phyloP scores from a whole-genome alignment of 2,329 filamentous ascomycete genomes.

The Talaromyces sp. region DNA sequence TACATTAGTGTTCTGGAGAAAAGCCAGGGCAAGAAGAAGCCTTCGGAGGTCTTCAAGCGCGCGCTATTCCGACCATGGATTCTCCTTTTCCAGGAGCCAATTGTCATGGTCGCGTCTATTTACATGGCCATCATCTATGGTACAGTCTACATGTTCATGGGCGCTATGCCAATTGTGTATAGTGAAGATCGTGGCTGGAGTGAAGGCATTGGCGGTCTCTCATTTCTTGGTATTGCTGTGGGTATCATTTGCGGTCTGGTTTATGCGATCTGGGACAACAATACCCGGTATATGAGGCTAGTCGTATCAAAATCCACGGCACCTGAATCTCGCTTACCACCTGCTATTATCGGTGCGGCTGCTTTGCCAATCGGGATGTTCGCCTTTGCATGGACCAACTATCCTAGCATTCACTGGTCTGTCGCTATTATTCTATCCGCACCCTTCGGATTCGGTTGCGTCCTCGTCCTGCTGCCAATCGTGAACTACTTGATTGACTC shows the following conservation, averaged over 20 bases:
- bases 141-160: conserved; percentile 48
- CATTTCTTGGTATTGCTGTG: conserved; percentile 43
- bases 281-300: conserved; percentile 30
- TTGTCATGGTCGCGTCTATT: conserved; percentile 43
- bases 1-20: conserved; percentile 36
- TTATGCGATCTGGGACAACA: conserved; percentile 35
- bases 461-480: conserved; percentile 32
- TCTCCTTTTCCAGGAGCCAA: conserved; percentile 46
- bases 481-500: conserved; percentile 39
- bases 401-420: conserved; percentile 36
- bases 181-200: conserved; percentile 42
- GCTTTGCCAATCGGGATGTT: conserved; percentile 52
- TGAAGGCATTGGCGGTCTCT: conserved; percentile 42
- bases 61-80: conserved; percentile 45
- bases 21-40: conserved; percentile 38
- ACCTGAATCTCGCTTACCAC: conserved; percentile 52
- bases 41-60: conserved; percentile 37
- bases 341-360: conserved; percentile 44
- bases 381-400: conserved; percentile 56
- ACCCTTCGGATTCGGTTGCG: conserved; percentile 35
- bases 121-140: conserved; percentile 49
- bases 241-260: conserved; percentile 31
- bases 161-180: conserved; percentile 48
- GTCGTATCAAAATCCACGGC: conserved; percentile 44
- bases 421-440: conserved; percentile 29